Base-by-base conservation (phyloP, 768 basidiomycete genomes). In the Suillus americanus region DNA sequence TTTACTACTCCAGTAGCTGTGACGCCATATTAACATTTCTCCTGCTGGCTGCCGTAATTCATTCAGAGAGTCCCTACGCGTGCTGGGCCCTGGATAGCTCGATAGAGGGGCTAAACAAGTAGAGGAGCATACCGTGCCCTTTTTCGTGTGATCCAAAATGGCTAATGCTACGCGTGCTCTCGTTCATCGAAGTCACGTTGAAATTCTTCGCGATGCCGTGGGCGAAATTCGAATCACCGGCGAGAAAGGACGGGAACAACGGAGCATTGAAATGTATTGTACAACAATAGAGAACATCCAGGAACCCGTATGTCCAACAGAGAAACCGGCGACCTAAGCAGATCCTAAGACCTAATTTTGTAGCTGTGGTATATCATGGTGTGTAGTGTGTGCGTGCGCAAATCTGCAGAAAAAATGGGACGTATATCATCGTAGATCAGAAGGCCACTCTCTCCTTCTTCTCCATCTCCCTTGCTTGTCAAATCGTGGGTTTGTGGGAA, bases 401-500 rank as follows among this genome's bases (percentile, higher is more conserved):
- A 56, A 43, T 57, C 35, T 50, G 30, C 41, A 48, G 57, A 46
- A 46, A 63, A 37, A 60, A 56, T 62, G 54, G 59, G 59, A 45
- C 12, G 45, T 16, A 30, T 53, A 66, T 83, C 80, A 92, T 66
- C 78, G 85, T 70, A 92, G 73, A 63, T 84, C 85, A 62, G 72
- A 73, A 0, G 91, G 91, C 92, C 92, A 94, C 63, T 91, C 89
- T 30, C 75, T 78, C 43, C 92, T 82, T 70, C 82, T 80, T 62
- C 82, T 76, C 87, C 88, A 89, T 45, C 85, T 79, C 59, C 92
- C 92, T 54, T 88, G 83, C 1, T 71, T 67, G 71, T 89, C 89
- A 73, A 92, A 93, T 18, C 92, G 83, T 45, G 90, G 90, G 70
- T 94, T 94, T 13, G 82, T 80, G 23, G 83, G 83, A 71, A 87